A percentile compares a stretch with the other conserved stretches of the same genome.
These are phyloP conservation scores for Heliamphora pulchella DNA, from an alignment of 179 eudicot genomes.

Conservation along the genomic window DNA sequence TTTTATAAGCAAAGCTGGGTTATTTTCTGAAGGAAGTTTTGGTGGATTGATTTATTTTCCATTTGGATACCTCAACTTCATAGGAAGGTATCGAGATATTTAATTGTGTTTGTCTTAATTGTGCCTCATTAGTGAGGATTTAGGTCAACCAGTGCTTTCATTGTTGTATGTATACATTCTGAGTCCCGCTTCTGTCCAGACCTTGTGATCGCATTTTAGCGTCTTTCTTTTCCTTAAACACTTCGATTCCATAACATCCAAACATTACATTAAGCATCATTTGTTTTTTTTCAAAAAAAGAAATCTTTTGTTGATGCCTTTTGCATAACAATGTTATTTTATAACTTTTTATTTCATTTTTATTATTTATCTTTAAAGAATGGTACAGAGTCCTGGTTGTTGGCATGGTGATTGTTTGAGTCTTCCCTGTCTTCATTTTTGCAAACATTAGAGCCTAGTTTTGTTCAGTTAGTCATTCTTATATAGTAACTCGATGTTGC, in stretches of 20 bases:
- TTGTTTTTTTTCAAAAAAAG: too few relatives aligned
- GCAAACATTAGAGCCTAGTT: neutral
- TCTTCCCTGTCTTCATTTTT: neutral
- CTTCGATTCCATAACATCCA: too few relatives aligned
- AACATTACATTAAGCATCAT: too few relatives aligned
- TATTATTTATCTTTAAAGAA: neutral
- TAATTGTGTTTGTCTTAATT: neutral
- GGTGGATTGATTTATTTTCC: neutral
- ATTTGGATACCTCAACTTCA: slow-evolving; percentile 3
- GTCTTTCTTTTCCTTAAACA: neutral
- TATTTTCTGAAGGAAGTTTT: neutral
- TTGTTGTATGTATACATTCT: neutral
- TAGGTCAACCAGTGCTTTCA: neutral
- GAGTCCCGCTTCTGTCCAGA: neutral
- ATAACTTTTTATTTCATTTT: neutral
- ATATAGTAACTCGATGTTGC: neutral
- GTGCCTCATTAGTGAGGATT: neutral
- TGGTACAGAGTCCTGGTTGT: neutral
- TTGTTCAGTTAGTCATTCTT: slow-evolving; percentile 5
- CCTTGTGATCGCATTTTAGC: neutral
- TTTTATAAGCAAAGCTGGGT: neutral
- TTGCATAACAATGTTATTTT: too few relatives aligned
- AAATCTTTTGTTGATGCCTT: neutral
- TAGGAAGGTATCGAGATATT: neutral
- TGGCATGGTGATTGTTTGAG: neutral